Evolutionary conservation across 1,284 basidiomycete genomes (phyloP).

Genomic region (Xerocomus minutiporus): DNA sequence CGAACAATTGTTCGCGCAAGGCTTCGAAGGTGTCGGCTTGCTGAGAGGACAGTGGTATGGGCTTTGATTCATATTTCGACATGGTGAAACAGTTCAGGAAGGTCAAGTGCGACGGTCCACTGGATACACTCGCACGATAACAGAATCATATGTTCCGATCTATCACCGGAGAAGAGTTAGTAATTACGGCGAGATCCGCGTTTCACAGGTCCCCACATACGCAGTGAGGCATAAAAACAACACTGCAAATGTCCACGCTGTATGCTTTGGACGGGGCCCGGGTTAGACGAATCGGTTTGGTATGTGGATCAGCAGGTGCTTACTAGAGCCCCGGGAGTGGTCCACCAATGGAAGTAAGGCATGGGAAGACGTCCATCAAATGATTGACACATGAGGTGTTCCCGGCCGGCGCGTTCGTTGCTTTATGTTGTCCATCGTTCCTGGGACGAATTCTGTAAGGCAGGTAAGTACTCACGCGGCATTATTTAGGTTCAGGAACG

Average conservation of each 20-base stretch:
- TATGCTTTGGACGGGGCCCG: not conserved
- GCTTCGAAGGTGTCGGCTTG: conserved; percentile 20
- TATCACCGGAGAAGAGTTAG: not conserved
- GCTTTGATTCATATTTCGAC: conserved; percentile 5
- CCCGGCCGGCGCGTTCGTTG: not conserved
- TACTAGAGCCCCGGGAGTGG: not conserved
- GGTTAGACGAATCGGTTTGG: not conserved
- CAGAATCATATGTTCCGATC: not conserved
- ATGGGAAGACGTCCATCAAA: not conserved
- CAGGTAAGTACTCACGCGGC: not conserved
- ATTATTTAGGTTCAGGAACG: not conserved
- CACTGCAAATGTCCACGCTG: not conserved
- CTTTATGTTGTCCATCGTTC: not conserved
- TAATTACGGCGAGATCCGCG: not conserved
- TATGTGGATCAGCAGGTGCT: not conserved
- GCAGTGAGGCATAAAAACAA: not conserved
- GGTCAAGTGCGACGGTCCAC: not conserved
- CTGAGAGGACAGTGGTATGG: conserved; percentile 16
- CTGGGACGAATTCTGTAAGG: not conserved
- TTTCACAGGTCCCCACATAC: not conserved
- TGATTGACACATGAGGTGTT: not conserved
- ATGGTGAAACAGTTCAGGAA: conserved; percentile 10
- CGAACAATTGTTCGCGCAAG: conserved; percentile 48
- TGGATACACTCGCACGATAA: not conserved
- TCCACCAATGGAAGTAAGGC: not conserved